A percentile compares a stretch with the other conserved stretches of the same genome.
Conservation (phyloP, 2,329 filamentous ascomycete genomes). For the Neonectria punicea region DNA sequence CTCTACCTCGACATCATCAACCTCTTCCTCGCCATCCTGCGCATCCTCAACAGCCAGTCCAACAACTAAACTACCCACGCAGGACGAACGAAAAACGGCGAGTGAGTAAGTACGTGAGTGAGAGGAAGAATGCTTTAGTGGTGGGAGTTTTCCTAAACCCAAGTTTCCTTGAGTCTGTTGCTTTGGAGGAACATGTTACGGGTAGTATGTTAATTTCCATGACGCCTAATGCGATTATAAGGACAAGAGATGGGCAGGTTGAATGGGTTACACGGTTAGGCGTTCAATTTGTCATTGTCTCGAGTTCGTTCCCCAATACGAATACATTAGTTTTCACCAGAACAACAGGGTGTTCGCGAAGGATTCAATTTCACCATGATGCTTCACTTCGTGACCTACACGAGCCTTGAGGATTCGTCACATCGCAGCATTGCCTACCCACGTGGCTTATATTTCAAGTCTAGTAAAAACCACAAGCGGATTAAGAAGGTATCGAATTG, state of each 20-base stretch:
- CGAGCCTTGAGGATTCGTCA: background rate
- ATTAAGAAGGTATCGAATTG: slow-evolving; percentile 52
- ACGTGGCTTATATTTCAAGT: too few species aligned
- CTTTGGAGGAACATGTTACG: slow-evolving; percentile 6
- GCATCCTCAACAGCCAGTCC: slow-evolving; percentile 95
- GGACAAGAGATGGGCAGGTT: slow-evolving; percentile 6
- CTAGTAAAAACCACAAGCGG: slow-evolving; percentile 5
- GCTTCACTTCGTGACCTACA: background rate
- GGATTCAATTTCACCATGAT: background rate
- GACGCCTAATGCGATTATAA: slow-evolving; percentile 3
- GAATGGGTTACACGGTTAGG: slow-evolving; percentile 9
- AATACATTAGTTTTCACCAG: background rate
- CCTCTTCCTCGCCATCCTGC: slow-evolving; percentile 92
- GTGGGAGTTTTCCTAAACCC: background rate
- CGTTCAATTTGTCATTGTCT: slow-evolving; percentile 18
- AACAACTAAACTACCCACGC: slow-evolving; percentile 75
- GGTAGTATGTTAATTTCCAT: slow-evolving; percentile 18
- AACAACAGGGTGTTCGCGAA: background rate
- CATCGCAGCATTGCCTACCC: background rate
- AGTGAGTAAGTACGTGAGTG: background rate
- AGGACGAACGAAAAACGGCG: background rate
- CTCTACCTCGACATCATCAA: slow-evolving; percentile 98
- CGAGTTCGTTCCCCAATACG: slow-evolving; percentile 1
- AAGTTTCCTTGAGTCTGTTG: slow-evolving; percentile 12
- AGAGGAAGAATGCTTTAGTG: background rate